Conservation (phyloP, 108 stramenopile genomes). For the Licmophora abbreviata region DNA sequence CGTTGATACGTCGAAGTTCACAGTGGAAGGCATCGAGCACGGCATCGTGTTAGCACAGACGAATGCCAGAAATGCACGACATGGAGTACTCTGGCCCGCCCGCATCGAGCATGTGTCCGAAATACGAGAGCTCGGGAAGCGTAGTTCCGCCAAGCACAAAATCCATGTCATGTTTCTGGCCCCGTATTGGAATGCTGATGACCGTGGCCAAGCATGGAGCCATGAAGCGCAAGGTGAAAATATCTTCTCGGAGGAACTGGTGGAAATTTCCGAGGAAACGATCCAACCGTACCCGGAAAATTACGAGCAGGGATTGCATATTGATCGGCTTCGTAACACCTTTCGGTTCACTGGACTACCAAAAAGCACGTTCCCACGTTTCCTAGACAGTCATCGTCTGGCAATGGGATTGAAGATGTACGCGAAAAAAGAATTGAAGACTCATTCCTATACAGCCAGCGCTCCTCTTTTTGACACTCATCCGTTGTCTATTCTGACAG, state of each 20-base stretch:
- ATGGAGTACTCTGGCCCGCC: slow-evolving; percentile 79
- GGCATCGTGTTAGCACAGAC: slow-evolving; percentile 75
- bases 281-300: slow-evolving; percentile 69
- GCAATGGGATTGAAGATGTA: slow-evolving; percentile 70
- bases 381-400: slow-evolving; percentile 71
- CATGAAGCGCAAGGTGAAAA: slow-evolving; percentile 10
- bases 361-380: slow-evolving; percentile 59
- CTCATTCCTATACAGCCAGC: slow-evolving; percentile 34
- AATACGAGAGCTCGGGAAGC: slow-evolving; percentile 11
- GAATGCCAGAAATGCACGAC: slow-evolving; percentile 38
- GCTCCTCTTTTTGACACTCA: slow-evolving; percentile 76
- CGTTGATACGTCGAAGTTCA: slow-evolving; percentile 41
- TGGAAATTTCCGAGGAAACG: slow-evolving; percentile 60
- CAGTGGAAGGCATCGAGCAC: slow-evolving; percentile 66
- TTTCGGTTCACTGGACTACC: slow-evolving; percentile 74
- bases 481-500: slow-evolving; percentile 47
- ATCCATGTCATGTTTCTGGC: slow-evolving; percentile 67
- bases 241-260: slow-evolving; percentile 61
- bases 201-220: slow-evolving; percentile 15
- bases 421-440: slow-evolving; percentile 43
- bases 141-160: slow-evolving; percentile 43
- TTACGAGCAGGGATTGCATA: slow-evolving; percentile 28
- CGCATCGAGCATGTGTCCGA: slow-evolving; percentile 76
- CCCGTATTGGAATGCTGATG: slow-evolving; percentile 64
- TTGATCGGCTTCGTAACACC: slow-evolving; percentile 40